These are phyloP conservation scores for Solanum sejunctum DNA, from an alignment of 257 asterid species.

Conservation along the genomic window DNA sequence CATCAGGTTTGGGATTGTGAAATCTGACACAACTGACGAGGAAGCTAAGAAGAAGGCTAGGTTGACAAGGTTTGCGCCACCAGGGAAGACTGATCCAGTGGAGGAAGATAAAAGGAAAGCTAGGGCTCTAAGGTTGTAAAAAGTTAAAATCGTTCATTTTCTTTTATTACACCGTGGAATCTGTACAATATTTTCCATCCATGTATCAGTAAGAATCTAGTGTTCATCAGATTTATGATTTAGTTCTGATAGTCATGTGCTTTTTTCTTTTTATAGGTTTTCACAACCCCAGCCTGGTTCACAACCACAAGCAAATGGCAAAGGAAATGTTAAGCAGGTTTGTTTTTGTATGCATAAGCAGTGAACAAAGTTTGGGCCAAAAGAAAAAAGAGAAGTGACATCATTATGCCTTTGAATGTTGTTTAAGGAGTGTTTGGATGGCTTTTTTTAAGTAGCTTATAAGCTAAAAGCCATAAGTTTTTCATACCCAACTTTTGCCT, in stretches of 20 bases:
- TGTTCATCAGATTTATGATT: neutral
- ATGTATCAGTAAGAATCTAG: neutral
- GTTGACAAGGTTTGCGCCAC: conserved; percentile 67
- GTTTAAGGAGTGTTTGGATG: no score
- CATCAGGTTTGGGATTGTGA: conserved; percentile 63
- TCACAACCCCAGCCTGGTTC: conserved; percentile 30
- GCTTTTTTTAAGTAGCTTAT: no score
- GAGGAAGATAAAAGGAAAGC: conserved; percentile 97
- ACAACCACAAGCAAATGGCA: conserved; percentile 16
- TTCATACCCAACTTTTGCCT: no score
- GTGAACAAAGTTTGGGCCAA: neutral
- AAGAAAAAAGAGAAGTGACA: neutral
- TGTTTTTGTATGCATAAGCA: neutral
- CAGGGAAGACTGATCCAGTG: conserved; percentile 30
- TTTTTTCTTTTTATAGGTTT: conserved; percentile 20
- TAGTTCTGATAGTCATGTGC: neutral
- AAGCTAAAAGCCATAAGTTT: no score
- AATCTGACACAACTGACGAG: conserved; percentile 46
- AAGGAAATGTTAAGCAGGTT: conserved; percentile 18
- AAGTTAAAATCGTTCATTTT: neutral
- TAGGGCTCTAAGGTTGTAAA: conserved; percentile 68
- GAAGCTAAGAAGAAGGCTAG: conserved; percentile 86
- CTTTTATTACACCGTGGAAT: neutral
- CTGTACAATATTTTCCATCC: neutral
- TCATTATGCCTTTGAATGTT: neutral